Evolutionary conservation across 257 asterid species (phyloP), one percentile per base, ranked within the genome.

Genomic region (Solanum neorickii): DNA sequence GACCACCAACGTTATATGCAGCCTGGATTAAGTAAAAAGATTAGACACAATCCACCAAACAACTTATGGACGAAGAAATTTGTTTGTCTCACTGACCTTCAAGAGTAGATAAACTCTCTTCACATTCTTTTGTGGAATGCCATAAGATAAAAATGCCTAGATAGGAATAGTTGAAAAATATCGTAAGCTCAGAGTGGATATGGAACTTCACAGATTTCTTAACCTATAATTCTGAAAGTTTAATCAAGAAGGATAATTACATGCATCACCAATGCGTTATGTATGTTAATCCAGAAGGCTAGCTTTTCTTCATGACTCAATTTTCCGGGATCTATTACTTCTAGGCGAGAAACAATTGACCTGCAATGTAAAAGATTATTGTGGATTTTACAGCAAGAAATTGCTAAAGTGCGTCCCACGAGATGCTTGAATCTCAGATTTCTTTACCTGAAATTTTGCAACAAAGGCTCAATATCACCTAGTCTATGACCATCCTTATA

Each of bases 211-310:
- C 29, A 75, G 11, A 69, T 25, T 84, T 21, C 18, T 29, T 39
- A 14, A 87, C 42, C 29, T 35, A 42, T n/a, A 70, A 31, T 60
- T 27, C 70, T 70, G 66, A 12, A 42, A 21, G n/a, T 21, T 70
- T 31, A 20, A 70, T 14, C 8, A 72, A 21, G 33, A 33, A 44
- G 83, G 88, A 83, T 86, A 21, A 87, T 91, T 96, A 96, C 99
- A 90, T 97, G 99, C 99, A 97, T 95, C 94, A 96, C 97, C 89
- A 97, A 90, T 65, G 99, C 94, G 85, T 96, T 97, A 89, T 97
- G 99, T 62, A 96, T 91, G 88, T 97, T 97, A 90, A 96, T 96
- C 99, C 99, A 97, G 92, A 97, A 96, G 1, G 99, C 98, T 87
- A 97, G 86, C 92, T 97, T 97, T 93, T 97, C 98, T 89, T 93